Evolutionary conservation across 2,329 filamentous ascomycete species (phyloP).

Genomic region (Diaporthe sp.): DNA sequence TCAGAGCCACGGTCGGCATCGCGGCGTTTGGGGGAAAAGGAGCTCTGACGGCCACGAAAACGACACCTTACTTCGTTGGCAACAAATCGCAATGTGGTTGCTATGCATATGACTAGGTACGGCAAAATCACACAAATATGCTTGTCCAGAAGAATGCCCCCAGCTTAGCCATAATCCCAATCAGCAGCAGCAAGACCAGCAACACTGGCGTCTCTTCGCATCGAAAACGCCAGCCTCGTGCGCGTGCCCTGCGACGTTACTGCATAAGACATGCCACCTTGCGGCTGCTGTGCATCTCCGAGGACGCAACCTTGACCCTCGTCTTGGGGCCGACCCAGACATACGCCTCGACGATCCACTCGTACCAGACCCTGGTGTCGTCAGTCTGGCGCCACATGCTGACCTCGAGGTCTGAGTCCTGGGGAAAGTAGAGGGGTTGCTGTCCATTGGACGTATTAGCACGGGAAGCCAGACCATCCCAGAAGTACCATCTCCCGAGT

Average conservation of each 20-base stretch:
- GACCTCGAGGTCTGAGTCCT: slow-evolving; percentile 85
- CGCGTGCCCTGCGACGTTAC: slow-evolving; percentile 46
- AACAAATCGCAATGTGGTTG: neutral
- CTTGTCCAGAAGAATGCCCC: slow-evolving; percentile 13
- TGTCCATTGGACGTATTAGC: slow-evolving; percentile 48
- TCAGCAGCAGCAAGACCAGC: slow-evolving; percentile 15
- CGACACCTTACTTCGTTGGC: neutral
- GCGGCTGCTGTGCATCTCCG: slow-evolving; percentile 75
- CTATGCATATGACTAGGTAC: slow-evolving; percentile 29
- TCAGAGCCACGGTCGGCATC: neutral
- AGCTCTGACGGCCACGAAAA: neutral
- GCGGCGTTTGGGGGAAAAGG: neutral
- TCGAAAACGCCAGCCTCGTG: neutral
- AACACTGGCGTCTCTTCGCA: neutral
- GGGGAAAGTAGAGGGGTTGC: slow-evolving; percentile 87
- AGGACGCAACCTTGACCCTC: slow-evolving; percentile 73
- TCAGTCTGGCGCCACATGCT: slow-evolving; percentile 98
- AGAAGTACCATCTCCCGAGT: neutral
- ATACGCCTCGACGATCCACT: slow-evolving; percentile 94
- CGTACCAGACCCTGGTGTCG: slow-evolving; percentile 97
- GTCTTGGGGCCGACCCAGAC: slow-evolving; percentile 68
- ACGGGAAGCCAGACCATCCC: neutral
- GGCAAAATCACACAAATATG: slow-evolving; percentile 25
- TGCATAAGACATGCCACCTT: slow-evolving; percentile 77
- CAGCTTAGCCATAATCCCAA: slow-evolving; percentile 30